Base-by-base conservation (phyloP, 2,329 filamentous ascomycete species). In the Sporothrix dimorphospora region DNA sequence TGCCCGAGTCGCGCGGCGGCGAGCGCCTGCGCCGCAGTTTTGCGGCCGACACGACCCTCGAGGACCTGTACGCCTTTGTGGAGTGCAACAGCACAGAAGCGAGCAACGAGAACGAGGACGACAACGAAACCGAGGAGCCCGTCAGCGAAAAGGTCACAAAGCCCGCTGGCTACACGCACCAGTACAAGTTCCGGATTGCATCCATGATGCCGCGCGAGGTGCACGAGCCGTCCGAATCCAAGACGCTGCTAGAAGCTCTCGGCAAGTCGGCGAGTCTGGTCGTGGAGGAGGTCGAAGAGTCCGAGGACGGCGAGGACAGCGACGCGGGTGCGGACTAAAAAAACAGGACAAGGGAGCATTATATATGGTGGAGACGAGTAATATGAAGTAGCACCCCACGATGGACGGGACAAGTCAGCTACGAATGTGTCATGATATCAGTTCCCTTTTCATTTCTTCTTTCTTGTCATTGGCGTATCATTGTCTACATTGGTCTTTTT, bases 1-100 rank as follows among this genome's bases (percentile, higher is more conserved):
- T 91, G 86, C 88, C 89, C 9, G 84, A 86, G 75, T 80, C 80
- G 40, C 82, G 81, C 0, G 91, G 88, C 4, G 91, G 93, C 66
- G 87, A 94, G 55, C 88, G 97, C 1, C 88, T 97, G 71, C 88
- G 95, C 55, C 88, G 88, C 67, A 70, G 68, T 27, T 98, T 99
- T 79, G 81, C 85, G 0, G 84, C 86, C 0, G 84, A 89, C n/a
- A 89, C 92, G 0, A 85, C 87, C 1, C 84, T 98, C 49, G 95
- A 98, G 79, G 94, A 98, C 78, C 83, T 99, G 6, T 98, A 98
- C 80, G 96, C 95, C 0, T 98, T 97, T 82, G 94, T 98, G 2
- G 96, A 99, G 79, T 98, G 95, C 82, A 91, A 94, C 79, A 90
- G 93, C 69, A 76, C 91, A 6, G 77, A 94, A 3, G 81, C 86